Conservation (phyloP, 2,329 filamentous ascomycete species). For the Venturia effusa region DNA sequence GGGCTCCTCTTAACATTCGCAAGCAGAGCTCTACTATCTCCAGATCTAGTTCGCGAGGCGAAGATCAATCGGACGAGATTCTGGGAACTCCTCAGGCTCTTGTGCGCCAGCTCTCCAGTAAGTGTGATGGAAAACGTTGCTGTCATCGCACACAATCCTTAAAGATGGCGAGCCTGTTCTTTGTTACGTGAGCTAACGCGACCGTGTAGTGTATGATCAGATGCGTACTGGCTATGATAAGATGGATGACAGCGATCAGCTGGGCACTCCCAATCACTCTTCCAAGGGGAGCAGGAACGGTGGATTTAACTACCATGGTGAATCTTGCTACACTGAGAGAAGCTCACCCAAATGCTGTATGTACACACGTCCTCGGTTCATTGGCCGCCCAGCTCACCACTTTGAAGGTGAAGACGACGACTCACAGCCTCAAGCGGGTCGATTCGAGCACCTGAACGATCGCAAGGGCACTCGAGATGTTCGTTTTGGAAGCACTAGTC, state of each 20-base stretch:
- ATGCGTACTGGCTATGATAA: neutral
- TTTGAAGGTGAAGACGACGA: neutral
- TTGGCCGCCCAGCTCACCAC: neutral
- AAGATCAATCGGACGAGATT: neutral
- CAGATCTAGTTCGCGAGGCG: slow-evolving; percentile 14
- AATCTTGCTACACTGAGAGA: neutral
- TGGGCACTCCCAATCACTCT: slow-evolving; percentile 3
- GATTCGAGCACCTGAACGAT: slow-evolving; percentile 3
- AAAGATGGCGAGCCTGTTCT: neutral
- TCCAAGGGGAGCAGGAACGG: neutral
- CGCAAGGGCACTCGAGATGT: slow-evolving; percentile 1
- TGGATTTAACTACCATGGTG: neutral
- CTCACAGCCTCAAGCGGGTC: neutral
- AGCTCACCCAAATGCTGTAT: neutral
- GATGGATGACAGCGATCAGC: neutral
- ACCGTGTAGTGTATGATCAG: neutral
- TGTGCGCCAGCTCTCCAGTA: neutral
- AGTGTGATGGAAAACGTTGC: neutral
- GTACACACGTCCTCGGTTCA: neutral
- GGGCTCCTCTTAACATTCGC: slow-evolving; percentile 45
- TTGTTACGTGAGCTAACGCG: neutral
- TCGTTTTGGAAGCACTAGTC: neutral
- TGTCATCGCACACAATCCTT: neutral
- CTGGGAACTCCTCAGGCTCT: neutral
- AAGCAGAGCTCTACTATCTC: slow-evolving; percentile 33